Evolutionary conservation across 768 basidiomycete genomes (phyloP).

Genomic region (Mycena leptocephala): DNA sequence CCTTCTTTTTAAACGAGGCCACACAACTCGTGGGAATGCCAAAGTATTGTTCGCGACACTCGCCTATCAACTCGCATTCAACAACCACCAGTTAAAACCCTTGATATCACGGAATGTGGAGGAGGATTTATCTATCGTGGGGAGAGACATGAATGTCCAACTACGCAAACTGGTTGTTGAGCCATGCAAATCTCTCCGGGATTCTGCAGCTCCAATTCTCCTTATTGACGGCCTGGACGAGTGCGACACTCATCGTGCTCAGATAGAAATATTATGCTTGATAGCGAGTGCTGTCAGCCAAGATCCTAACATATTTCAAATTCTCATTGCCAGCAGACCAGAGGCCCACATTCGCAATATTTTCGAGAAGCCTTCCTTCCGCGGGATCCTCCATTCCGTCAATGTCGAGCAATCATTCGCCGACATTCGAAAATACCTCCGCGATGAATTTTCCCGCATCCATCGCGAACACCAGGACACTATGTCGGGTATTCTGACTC

Average conservation of each 20-base stretch:
- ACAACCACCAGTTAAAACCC: neutral
- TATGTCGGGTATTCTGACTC: neutral
- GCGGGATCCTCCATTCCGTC: neutral
- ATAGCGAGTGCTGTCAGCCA: neutral
- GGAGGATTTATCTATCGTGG: neutral
- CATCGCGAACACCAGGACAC: neutral
- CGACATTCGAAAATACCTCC: neutral
- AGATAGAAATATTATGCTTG: neutral
- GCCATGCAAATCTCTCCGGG: neutral
- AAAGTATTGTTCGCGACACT: neutral
- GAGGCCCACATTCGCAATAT: neutral
- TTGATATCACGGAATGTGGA: neutral
- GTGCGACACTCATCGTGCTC: neutral
- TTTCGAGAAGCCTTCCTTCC: neutral
- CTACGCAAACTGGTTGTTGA: neutral
- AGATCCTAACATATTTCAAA: neutral
- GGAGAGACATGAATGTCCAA: neutral
- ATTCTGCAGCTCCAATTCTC: neutral
- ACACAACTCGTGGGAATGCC: neutral
- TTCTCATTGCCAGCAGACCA: neutral
- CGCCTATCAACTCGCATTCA: neutral
- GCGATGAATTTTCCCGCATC: neutral
- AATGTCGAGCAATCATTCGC: neutral
- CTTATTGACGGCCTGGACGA: slow-evolving; percentile 11
- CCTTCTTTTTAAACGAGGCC: neutral